These are phyloP conservation scores for Ogataea henricii DNA, from an alignment of 805 yeast genomes.

Conservation along the genomic window DNA sequence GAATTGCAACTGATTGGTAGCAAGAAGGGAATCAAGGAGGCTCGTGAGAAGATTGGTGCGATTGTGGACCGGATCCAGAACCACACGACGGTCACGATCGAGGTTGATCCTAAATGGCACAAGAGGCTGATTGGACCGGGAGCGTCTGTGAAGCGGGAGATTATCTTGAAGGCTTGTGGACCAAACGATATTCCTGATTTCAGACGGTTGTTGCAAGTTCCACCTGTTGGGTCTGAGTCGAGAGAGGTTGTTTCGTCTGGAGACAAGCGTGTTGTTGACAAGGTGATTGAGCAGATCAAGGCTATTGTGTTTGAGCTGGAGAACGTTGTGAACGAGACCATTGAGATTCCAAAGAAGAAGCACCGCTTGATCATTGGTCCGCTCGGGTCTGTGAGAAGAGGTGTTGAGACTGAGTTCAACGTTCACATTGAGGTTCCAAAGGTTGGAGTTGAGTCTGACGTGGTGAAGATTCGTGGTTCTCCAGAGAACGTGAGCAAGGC, in stretches of 20 bases:
- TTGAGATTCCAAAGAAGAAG: conserved; percentile 67
- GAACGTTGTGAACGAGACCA: conserved; percentile 51
- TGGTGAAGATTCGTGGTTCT: conserved; percentile 61
- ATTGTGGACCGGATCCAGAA: conserved; percentile 70
- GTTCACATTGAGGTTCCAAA: conserved; percentile 71
- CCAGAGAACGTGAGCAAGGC: conserved; percentile 67
- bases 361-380: conserved; percentile 81
- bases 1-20: conserved; percentile 79
- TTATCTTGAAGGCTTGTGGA: conserved; percentile 79
- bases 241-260: conserved; percentile 69
- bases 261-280: conserved; percentile 69
- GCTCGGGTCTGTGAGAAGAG: conserved; percentile 72
- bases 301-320: conserved; percentile 66
- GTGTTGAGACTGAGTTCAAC: conserved; percentile 66
- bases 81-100: conserved; percentile 54
- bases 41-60: conserved; percentile 59
- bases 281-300: conserved; percentile 62
- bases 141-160: conserved; percentile 72
- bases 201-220: conserved; percentile 64
- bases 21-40: conserved; percentile 70
- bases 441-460: conserved; percentile 49
- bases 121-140: conserved; percentile 76
- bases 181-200: conserved; percentile 50
- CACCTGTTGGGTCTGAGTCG: conserved; percentile 64
- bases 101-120: conserved; percentile 74